Evolutionary conservation across 164 flowering plant genomes (phyloP).

Genomic region (Aristolochia californica): DNA sequence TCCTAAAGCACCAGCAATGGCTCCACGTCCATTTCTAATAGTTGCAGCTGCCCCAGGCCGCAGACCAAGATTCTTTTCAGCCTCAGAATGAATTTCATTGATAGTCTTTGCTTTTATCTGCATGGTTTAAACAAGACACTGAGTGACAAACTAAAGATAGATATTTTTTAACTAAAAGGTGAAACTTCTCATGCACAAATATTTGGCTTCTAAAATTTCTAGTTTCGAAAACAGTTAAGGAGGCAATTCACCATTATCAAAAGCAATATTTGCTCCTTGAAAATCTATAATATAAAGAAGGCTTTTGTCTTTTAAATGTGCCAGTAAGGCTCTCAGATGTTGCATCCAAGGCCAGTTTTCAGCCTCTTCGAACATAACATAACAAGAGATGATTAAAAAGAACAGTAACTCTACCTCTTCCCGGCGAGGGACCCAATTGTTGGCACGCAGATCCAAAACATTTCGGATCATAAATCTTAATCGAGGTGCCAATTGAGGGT

Average conservation of each 20-base stretch:
- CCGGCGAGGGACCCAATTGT: slow-evolving; percentile 86
- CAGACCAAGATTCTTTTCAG: slow-evolving; percentile 78
- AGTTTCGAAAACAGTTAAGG: too few species aligned
- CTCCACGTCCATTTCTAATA: slow-evolving; percentile 52
- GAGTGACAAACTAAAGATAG: background rate
- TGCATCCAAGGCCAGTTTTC: too few species aligned
- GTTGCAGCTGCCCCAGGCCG: slow-evolving; percentile 81
- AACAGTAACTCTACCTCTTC: slow-evolving; percentile 95
- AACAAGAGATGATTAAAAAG: too few species aligned
- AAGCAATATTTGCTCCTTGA: too few species aligned
- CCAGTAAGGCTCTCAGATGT: too few species aligned
- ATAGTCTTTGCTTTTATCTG: slow-evolving; percentile 93
- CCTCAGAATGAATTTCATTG: slow-evolving; percentile 85
- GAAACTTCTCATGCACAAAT: too few species aligned
- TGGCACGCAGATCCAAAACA: slow-evolving; percentile 73
- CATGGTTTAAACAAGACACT: slow-evolving; percentile 2
- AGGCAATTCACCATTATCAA: too few species aligned
- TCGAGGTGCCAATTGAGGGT: slow-evolving; percentile 64
- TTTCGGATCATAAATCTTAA: slow-evolving; percentile 76
- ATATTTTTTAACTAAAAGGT: too few species aligned
- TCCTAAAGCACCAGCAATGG: slow-evolving; percentile 33
- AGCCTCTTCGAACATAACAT: too few species aligned
- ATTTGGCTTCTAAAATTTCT: too few species aligned
- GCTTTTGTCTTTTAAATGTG: too few species aligned
- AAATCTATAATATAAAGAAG: too few species aligned